phyloP scores from a whole-genome alignment of 2,329 filamentous ascomycete genomes.

The Chlorencoelia australis region DNA sequence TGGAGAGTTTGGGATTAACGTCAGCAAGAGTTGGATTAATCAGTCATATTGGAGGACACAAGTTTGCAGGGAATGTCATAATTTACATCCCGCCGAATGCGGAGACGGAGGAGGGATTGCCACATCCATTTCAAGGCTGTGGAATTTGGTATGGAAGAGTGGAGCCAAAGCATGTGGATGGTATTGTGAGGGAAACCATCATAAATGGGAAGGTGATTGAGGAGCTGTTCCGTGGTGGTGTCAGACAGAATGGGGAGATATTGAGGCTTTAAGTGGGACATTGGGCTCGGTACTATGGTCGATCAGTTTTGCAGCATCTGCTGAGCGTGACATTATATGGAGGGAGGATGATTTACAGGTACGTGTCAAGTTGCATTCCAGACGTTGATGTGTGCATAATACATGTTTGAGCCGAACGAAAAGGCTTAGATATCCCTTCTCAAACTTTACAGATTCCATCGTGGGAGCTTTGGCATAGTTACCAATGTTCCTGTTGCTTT shows the following conservation, averaged over 20 bases:
- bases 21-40: conserved; percentile 58
- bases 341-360: no score
- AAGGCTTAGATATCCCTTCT: no score
- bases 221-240: conserved; percentile 64
- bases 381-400: no score
- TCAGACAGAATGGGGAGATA: conserved; percentile 45
- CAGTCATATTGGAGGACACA: conserved; percentile 76
- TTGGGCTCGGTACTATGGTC: no score
- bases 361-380: no score
- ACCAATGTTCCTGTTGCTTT: no score
- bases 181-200: conserved; percentile 63
- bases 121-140: conserved; percentile 54
- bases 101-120: conserved; percentile 30
- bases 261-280: conserved; percentile 23
- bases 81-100: conserved; percentile 59
- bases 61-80: conserved; percentile 78
- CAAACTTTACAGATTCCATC: no score
- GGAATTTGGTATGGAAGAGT: conserved; percentile 79
- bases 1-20: conserved; percentile 29
- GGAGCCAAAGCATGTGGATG: conserved; percentile 65
- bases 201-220: conserved; percentile 54
- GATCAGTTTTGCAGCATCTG: no score
- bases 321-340: no score
- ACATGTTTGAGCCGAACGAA: no score
- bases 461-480: no score